These are phyloP conservation scores for Nectriaceae sp. DNA, from an alignment of 2,329 filamentous ascomycete species.

Conservation along the genomic window DNA sequence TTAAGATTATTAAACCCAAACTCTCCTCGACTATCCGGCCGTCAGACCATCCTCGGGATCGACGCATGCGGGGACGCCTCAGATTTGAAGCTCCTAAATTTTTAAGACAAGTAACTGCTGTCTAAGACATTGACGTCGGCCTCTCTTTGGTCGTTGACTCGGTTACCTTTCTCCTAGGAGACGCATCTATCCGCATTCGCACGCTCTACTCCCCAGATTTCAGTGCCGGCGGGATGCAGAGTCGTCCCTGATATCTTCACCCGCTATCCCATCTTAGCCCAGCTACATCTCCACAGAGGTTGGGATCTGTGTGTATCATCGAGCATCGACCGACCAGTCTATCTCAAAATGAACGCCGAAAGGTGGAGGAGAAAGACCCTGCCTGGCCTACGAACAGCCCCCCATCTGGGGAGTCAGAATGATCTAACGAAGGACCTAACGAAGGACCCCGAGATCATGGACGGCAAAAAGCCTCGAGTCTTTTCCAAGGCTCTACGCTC, in stretches of 20 bases:
- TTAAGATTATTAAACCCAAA: too few relatives aligned
- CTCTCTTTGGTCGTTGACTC: constrained; percentile 5
- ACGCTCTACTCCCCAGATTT: not conserved
- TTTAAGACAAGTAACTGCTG: constrained; percentile 22
- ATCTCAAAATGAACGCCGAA: constrained; percentile 33
- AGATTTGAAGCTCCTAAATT: constrained; percentile 16
- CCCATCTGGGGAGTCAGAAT: constrained; percentile 22
- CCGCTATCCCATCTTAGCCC: constrained; percentile 7
- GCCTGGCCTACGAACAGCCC: constrained; percentile 28
- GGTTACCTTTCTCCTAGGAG: constrained; percentile 4
- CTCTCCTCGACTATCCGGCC: too few relatives aligned
- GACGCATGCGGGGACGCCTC: constrained; percentile 22
- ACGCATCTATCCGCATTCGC: constrained; percentile 1
- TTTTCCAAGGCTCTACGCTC: constrained; percentile 41
- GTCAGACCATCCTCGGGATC: constrained; percentile 8
- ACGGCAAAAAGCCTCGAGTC: constrained; percentile 37
- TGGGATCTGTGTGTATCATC: constrained; percentile 5
- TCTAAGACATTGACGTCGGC: constrained; percentile 29
- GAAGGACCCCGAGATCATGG: constrained; percentile 26
- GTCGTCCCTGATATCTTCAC: constrained; percentile 12
- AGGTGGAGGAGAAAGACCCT: constrained; percentile 39
- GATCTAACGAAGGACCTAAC: constrained; percentile 8
- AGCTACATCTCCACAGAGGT: constrained; percentile 7
- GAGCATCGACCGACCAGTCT: constrained; percentile 6
- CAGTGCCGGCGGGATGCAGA: constrained; percentile 22